Conservation (phyloP, 208 protist species). For the Eutreptiella sp. region DNA sequence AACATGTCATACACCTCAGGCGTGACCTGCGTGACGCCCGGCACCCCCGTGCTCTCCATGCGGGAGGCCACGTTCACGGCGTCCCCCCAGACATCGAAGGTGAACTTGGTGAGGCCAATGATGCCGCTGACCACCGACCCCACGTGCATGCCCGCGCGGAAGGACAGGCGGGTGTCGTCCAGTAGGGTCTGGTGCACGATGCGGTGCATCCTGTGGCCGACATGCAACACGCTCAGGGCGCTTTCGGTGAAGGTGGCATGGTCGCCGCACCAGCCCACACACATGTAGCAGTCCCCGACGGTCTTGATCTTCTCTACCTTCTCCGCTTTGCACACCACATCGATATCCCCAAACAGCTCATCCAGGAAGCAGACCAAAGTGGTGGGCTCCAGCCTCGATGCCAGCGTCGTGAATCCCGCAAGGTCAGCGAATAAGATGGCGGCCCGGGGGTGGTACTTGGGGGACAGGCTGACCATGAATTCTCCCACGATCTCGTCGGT, state of each 20-base stretch:
- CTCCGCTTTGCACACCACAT: neutral
- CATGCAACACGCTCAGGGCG: neutral
- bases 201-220: too few species aligned
- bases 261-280: neutral
- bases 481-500: too few species aligned
- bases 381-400: constrained; percentile 3
- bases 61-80: constrained; percentile 37
- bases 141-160: constrained; percentile 37
- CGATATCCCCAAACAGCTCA: constrained; percentile 27
- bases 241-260: neutral
- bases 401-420: constrained; percentile 22
- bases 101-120: constrained; percentile 35
- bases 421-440: constrained; percentile 32
- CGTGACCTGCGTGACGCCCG: too few species aligned
- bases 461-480: too few species aligned
- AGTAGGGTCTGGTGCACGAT: too few species aligned
- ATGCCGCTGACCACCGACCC: constrained; percentile 33
- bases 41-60: constrained; percentile 35
- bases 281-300: constrained; percentile 34
- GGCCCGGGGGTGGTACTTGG: too few species aligned
- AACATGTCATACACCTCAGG: too few species aligned
- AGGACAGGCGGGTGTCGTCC: too few species aligned
- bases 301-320: constrained; percentile 39
- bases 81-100: constrained; percentile 41
- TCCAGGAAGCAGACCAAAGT: constrained; percentile 21